Conservation (phyloP, 306 rosid species). For the Mimosa bimucronata region DNA sequence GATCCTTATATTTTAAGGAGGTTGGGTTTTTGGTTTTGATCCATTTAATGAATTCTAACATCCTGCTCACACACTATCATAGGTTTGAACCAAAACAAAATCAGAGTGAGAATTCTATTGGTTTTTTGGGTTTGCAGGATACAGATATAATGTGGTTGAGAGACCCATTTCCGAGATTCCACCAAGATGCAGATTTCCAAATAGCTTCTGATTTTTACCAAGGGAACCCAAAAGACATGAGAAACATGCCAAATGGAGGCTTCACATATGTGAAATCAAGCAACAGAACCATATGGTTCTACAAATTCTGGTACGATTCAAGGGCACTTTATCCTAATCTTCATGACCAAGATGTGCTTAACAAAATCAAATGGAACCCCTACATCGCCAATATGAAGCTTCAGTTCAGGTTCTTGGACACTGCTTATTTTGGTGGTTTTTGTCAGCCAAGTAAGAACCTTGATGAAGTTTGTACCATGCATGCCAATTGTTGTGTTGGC, state of each 20-base stretch:
- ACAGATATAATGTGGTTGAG: slow-evolving; percentile 91
- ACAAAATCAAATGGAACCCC: slow-evolving; percentile 55
- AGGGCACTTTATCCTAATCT: slow-evolving; percentile 41
- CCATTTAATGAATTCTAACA: neutral
- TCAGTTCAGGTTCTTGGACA: slow-evolving; percentile 65
- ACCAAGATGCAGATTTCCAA: slow-evolving; percentile 71
- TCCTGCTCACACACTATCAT: neutral
- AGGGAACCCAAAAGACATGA: slow-evolving; percentile 49
- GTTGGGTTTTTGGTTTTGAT: no score
- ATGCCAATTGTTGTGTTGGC: slow-evolving; percentile 91
- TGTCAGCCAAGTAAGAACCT: slow-evolving; percentile 59
- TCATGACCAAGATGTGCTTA: slow-evolving; percentile 86
- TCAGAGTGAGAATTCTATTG: neutral
- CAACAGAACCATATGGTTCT: slow-evolving; percentile 54
- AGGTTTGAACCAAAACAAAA: neutral
- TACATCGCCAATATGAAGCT: slow-evolving; percentile 42
- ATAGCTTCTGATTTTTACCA: slow-evolving; percentile 67
- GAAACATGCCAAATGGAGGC: slow-evolving; percentile 75
- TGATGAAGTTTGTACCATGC: slow-evolving; percentile 65
- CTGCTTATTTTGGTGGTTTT: slow-evolving; percentile 75
- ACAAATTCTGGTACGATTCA: slow-evolving; percentile 72
- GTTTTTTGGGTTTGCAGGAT: slow-evolving; percentile 50
- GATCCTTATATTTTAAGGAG: no score
- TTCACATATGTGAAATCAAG: slow-evolving; percentile 73
- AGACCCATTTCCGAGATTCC: slow-evolving; percentile 65